These are phyloP conservation scores for Cladosporium velox DNA, from an alignment of 2,329 filamentous ascomycete genomes.

Conservation along the genomic window DNA sequence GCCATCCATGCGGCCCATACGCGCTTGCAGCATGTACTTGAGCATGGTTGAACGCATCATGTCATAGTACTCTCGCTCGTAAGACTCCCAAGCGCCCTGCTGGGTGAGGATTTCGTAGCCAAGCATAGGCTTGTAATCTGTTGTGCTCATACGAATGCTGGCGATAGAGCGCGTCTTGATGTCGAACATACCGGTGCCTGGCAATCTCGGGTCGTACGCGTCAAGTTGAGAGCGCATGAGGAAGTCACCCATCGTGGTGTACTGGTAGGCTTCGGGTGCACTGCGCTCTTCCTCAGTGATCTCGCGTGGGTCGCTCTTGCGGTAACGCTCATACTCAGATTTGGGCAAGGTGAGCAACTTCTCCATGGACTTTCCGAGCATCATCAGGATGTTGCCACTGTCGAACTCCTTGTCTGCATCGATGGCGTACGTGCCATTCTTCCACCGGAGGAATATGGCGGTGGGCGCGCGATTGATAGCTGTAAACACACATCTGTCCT, in stretches of 20 bases:
- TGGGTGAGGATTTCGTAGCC: conserved; percentile 83
- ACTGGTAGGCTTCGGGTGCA: conserved; percentile 80
- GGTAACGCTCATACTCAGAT: conserved; percentile 82
- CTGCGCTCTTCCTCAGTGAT: conserved; percentile 72
- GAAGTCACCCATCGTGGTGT: conserved; percentile 81
- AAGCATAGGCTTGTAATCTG: conserved; percentile 69
- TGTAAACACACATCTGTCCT: conserved; percentile 68
- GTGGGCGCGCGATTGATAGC: conserved; percentile 70
- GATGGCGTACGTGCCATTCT: conserved; percentile 86
- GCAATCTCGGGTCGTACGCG: conserved; percentile 80
- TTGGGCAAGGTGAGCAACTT: conserved; percentile 85
- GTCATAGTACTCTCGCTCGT: conserved; percentile 92
- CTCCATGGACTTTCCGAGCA: conserved; percentile 94
- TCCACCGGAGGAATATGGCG: conserved; percentile 78
- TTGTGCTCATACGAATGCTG: conserved; percentile 83
- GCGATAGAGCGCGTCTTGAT: conserved; percentile 92
- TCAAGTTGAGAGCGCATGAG: conserved; percentile 95
- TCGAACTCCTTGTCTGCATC: conserved; percentile 95
- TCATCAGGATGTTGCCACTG: conserved; percentile 79
- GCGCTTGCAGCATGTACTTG: conserved; percentile 94
- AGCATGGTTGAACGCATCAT: conserved; percentile 94
- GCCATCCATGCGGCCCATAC: conserved; percentile 97
- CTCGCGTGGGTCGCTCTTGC: conserved; percentile 66
- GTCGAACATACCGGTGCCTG: conserved; percentile 92
- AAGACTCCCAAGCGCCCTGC: conserved; percentile 83